A percentile compares a stretch with the other conserved stretches of the same genome.
These are phyloP conservation scores for Solanum chilense DNA, from an alignment of 257 asterid genomes.

Conservation along the genomic window DNA sequence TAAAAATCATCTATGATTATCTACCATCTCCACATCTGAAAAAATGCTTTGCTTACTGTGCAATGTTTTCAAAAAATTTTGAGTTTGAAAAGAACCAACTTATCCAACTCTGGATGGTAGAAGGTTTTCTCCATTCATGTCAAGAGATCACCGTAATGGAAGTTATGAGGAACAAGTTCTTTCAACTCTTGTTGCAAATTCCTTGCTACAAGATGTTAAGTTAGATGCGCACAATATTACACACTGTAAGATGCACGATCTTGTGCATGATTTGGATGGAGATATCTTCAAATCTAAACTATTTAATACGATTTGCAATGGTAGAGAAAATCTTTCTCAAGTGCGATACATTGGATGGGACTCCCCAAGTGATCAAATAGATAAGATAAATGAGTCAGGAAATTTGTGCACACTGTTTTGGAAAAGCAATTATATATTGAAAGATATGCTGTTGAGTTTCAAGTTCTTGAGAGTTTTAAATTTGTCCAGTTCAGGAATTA, in stretches of 20 bases:
- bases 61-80: constrained; percentile 9
- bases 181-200: constrained; percentile 1
- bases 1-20: constrained; percentile 14
- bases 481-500: neutral
- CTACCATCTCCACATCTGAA: constrained; percentile 9
- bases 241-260: constrained; percentile 19
- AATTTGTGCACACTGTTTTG: neutral
- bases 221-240: neutral
- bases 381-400: neutral
- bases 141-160: constrained; percentile 2
- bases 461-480: constrained; percentile 1
- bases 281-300: neutral
- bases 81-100: neutral
- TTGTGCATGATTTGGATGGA: constrained; percentile 17
- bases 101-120: constrained; percentile 22
- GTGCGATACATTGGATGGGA: neutral
- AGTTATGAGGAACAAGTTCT: constrained; percentile 2
- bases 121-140: neutral
- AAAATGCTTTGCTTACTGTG: constrained; percentile 11
- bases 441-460: neutral
- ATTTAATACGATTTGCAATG: neutral
- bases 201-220: constrained; percentile 6
- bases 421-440: neutral
- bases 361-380: neutral
- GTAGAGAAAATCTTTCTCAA: neutral